These are phyloP conservation scores for Boeremia exigua DNA, from an alignment of 2,329 filamentous ascomycete genomes.

Conservation along the genomic window DNA sequence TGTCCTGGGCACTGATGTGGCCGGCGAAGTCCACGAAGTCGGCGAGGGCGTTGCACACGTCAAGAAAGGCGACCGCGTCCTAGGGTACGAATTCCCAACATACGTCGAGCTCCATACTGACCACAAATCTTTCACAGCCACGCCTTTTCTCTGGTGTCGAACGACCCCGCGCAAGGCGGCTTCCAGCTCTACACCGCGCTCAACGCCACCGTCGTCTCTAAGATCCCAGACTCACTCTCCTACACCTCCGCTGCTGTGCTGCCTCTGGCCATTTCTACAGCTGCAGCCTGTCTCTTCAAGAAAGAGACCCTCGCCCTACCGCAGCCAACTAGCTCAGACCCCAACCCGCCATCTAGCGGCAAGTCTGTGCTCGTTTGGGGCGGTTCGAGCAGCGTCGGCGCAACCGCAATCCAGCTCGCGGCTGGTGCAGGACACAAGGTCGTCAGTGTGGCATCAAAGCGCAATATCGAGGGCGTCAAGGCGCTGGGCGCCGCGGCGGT, in stretches of 20 bases:
- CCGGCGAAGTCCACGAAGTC: constrained; percentile 55
- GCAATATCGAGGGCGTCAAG: constrained; percentile 39
- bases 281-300: constrained; percentile 52
- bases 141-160: constrained; percentile 32
- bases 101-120: background rate
- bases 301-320: constrained; percentile 49
- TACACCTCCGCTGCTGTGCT: constrained; percentile 51
- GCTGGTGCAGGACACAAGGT: constrained; percentile 51
- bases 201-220: constrained; percentile 39
- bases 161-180: constrained; percentile 31
- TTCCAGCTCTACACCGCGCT: constrained; percentile 47
- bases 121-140: constrained; percentile 21
- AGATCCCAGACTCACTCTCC: constrained; percentile 48
- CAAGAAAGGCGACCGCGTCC: constrained; percentile 54
- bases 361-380: constrained; percentile 59
- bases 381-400: constrained; percentile 53
- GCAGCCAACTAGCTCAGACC: constrained; percentile 44
- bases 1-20: constrained; percentile 52
- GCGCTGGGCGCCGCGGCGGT: constrained; percentile 37
- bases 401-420: constrained; percentile 54
- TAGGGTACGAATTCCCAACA: constrained; percentile 36
- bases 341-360: constrained; percentile 33
- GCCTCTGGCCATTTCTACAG: constrained; percentile 54
- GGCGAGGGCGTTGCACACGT: constrained; percentile 55
- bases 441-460: constrained; percentile 46